Conservation (phyloP, 352 stramenopile species). For the Pythium chondricola region DNA sequence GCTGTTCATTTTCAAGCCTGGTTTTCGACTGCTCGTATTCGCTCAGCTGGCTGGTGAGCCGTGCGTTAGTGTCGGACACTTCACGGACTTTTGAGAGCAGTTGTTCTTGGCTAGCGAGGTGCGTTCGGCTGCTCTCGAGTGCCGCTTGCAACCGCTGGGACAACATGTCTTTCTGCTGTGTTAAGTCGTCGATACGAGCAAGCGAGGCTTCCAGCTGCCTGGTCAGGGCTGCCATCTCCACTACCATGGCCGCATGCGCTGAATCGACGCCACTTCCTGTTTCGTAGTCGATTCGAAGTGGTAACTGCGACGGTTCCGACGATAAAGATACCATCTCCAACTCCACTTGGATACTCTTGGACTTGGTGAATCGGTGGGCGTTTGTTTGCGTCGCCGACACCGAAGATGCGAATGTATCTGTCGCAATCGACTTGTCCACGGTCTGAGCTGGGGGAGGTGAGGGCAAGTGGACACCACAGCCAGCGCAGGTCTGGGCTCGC, state of each 20-base stretch:
- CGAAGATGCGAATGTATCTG: not conserved
- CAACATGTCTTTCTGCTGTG: constrained; percentile 26
- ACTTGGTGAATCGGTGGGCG: not conserved
- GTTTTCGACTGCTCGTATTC: not conserved
- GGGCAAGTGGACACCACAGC: not conserved
- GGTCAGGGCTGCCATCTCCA: constrained; percentile 4
- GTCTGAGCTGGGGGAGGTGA: not conserved
- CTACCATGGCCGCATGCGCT: too few species aligned
- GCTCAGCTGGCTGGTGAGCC: constrained; percentile 7
- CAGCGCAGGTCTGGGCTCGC: not conserved
- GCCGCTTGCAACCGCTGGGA: constrained; percentile 17
- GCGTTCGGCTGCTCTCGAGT: constrained; percentile 17
- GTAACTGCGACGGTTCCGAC: too few species aligned
- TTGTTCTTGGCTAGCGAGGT: constrained; percentile 18
- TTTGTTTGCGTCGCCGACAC: constrained; percentile 2
- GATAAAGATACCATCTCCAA: too few species aligned
- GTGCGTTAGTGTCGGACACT: constrained; percentile 14
- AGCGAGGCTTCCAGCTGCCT: constrained; percentile 12
- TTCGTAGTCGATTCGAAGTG: not conserved
- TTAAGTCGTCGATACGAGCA: constrained; percentile 17
- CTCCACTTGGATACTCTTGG: not conserved
- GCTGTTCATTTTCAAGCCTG: too few species aligned
- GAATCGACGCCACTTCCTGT: too few species aligned
- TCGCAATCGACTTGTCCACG: not conserved
- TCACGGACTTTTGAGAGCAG: constrained; percentile 19